These are phyloP conservation scores for Colletotrichum sp. DNA, from an alignment of 2,329 filamentous ascomycete species.

Conservation along the genomic window DNA sequence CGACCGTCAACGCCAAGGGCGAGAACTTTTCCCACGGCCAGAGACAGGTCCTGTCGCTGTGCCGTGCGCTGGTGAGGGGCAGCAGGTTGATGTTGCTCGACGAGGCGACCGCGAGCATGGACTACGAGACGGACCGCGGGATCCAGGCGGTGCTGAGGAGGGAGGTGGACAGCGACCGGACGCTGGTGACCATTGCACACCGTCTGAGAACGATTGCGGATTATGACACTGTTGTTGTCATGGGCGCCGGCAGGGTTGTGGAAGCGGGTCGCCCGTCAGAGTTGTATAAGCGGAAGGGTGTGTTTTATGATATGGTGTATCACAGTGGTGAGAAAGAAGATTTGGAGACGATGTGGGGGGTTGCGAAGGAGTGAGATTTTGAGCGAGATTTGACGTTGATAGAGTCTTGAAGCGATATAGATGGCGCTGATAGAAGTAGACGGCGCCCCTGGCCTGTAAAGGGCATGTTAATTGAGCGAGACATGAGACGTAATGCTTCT, in stretches of 20 bases:
- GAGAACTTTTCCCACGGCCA: constrained; percentile 64
- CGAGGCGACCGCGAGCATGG: constrained; percentile 65
- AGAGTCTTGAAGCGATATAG: neutral
- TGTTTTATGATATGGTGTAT: constrained; percentile 60
- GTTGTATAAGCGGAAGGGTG: constrained; percentile 47
- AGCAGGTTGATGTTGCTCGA: constrained; percentile 62
- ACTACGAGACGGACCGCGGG: constrained; percentile 60
- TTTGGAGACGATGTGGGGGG: constrained; percentile 35
- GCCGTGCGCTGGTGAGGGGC: constrained; percentile 58
- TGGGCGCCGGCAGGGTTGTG: constrained; percentile 57
- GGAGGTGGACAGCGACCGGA: constrained; percentile 54
- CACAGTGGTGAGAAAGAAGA: constrained; percentile 59
- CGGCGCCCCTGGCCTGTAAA: neutral
- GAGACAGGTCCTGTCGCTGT: constrained; percentile 62
- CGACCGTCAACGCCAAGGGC: constrained; percentile 55
- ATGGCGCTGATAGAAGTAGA: neutral
- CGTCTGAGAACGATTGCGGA: constrained; percentile 73
- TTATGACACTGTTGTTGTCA: constrained; percentile 63
- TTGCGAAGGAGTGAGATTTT: neutral
- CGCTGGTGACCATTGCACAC: constrained; percentile 68
- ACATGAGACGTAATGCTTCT: neutral
- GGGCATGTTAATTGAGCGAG: neutral
- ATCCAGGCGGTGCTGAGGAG: constrained; percentile 59
- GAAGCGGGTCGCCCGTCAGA: constrained; percentile 57
- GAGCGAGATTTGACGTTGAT: neutral